Evolutionary conservation across 2,329 filamentous ascomycete species (phyloP).

Genomic region (Nothomitra cinnamomea): DNA sequence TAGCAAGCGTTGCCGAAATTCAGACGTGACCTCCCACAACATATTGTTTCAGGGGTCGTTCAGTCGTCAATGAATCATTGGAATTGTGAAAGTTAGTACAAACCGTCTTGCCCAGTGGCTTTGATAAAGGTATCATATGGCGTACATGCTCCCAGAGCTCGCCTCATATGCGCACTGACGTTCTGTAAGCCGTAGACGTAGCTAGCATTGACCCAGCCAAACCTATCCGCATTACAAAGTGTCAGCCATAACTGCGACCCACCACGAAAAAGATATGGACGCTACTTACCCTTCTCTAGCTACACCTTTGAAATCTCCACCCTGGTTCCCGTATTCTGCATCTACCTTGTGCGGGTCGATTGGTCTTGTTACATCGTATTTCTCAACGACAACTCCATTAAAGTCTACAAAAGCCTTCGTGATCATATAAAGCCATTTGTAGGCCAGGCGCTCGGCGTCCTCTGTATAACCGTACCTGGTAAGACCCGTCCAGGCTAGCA

Average conservation of each 20-base stretch:
- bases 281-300: slow-evolving; percentile 77
- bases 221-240: slow-evolving; percentile 34
- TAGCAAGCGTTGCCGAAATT: background rate
- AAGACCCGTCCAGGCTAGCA: slow-evolving; percentile 88
- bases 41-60: background rate
- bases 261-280: slow-evolving; percentile 1
- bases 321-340: slow-evolving; percentile 96
- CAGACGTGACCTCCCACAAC: background rate
- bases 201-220: slow-evolving; percentile 97
- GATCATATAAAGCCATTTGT: slow-evolving; percentile 97
- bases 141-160: slow-evolving; percentile 74
- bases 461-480: slow-evolving; percentile 82
- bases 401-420: slow-evolving; percentile 97
- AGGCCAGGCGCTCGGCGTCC: slow-evolving; percentile 75
- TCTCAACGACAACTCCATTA: slow-evolving; percentile 95
- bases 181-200: slow-evolving; percentile 88
- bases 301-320: slow-evolving; percentile 85
- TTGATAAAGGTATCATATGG: slow-evolving; percentile 22
- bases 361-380: slow-evolving; percentile 88
- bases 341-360: slow-evolving; percentile 87
- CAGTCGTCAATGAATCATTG: background rate
- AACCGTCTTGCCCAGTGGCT: background rate
- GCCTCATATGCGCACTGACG: slow-evolving; percentile 73
- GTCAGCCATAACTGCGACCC: background rate
- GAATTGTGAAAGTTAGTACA: background rate